phyloP scores from a whole-genome alignment of 225 moss, liverwort and hornwort species.

The Thuidium tamariscinum region DNA sequence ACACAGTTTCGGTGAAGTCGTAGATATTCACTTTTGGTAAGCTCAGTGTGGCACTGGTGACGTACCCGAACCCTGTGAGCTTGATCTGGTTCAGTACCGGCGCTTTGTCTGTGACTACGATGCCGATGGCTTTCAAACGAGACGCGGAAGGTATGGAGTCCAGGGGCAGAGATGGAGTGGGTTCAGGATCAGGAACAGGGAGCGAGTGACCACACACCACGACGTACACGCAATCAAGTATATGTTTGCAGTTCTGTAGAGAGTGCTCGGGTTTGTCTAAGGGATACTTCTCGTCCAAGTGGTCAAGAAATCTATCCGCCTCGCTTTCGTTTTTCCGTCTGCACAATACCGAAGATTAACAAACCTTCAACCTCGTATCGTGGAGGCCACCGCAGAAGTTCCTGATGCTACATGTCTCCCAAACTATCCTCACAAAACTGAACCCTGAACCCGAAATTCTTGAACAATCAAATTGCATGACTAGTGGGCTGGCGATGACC shows the following conservation, averaged over 20 bases:
- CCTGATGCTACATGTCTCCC: no score
- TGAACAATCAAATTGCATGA: neutral
- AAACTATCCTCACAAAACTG: neutral
- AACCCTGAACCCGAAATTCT: neutral
- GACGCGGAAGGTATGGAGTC: neutral
- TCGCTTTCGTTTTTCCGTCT: neutral
- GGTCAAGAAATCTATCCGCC: neutral
- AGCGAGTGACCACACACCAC: constrained; percentile 3
- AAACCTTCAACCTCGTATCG: neutral
- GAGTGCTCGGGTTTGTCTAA: neutral
- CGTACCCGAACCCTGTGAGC: no score
- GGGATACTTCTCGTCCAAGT: neutral
- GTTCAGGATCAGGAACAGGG: neutral
- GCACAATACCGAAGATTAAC: neutral
- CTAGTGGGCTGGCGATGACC: no score
- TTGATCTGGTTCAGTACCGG: neutral
- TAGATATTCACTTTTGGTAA: no score
- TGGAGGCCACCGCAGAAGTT: neutral
- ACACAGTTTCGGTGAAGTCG: no score
- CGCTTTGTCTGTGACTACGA: neutral
- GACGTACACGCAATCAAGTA: constrained; percentile 13
- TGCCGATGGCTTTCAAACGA: neutral
- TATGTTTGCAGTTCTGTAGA: constrained; percentile 1
- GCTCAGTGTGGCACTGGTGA: no score
- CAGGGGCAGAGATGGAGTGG: neutral